Evolutionary conservation across 768 basidiomycete genomes (phyloP).

Genomic region (Chalciporus sphaerocephalus): DNA sequence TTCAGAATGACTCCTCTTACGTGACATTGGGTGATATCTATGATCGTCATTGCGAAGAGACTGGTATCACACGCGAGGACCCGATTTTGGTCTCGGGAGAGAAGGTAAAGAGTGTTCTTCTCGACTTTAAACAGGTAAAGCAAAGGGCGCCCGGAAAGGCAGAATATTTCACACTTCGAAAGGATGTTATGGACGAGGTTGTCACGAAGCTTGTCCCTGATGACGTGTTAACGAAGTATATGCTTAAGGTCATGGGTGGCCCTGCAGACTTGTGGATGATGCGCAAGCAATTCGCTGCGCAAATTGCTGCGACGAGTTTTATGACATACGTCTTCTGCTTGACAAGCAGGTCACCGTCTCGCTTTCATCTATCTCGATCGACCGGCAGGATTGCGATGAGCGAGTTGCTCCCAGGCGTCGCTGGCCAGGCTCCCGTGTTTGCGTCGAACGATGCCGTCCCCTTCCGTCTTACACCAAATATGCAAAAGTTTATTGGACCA

Average conservation of each 20-base stretch:
- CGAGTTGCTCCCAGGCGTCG: conserved; percentile 75
- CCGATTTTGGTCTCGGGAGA: conserved; percentile 83
- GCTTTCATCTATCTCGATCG: conserved; percentile 85
- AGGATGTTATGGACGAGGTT: conserved; percentile 87
- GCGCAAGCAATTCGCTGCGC: conserved; percentile 93
- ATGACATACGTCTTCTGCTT: conserved; percentile 87
- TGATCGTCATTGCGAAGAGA: conserved; percentile 78
- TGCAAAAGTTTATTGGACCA: conserved; percentile 89
- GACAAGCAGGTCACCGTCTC: conserved; percentile 74
- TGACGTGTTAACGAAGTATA: conserved; percentile 84
- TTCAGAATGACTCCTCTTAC: conserved; percentile 91
- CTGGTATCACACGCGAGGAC: conserved; percentile 78
- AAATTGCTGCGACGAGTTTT: conserved; percentile 85
- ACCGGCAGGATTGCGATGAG: conserved; percentile 92
- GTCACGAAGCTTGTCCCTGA: conserved; percentile 85
- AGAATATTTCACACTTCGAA: conserved; percentile 68
- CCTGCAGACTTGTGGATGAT: conserved; percentile 92
- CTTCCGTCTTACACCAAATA: conserved; percentile 95
- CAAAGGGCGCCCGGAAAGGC: conserved; percentile 51
- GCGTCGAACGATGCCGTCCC: conserved; percentile 84
- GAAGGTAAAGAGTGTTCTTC: conserved; percentile 68
- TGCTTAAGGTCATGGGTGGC: conserved; percentile 79
- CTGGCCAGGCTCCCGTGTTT: conserved; percentile 54
- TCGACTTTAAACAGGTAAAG: conserved; percentile 50
- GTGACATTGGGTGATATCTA: conserved; percentile 90